Percentiles rank a stretch among this genome's conserved stretches.
These are phyloP conservation scores for Penicillium subrubescens DNA, from an alignment of 495 filamentous ascomycete genomes.

Conservation along the genomic window DNA sequence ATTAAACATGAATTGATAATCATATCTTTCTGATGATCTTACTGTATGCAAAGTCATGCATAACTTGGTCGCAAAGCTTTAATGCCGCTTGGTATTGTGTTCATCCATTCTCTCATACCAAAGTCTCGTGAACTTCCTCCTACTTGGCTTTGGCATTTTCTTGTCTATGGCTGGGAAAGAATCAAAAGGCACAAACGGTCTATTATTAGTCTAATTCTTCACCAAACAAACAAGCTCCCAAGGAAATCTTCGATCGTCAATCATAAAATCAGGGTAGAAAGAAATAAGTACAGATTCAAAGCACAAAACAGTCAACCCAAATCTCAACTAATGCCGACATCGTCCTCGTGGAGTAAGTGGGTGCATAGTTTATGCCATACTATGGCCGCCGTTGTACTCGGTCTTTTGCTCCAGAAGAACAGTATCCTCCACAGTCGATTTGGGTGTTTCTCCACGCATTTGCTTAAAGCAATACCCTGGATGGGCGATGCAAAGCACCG, in stretches of 20 bases:
- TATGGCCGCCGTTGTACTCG: not conserved
- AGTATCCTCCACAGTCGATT: not conserved
- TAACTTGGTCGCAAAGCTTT: not conserved
- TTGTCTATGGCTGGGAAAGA: no score
- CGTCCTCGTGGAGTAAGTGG: no score
- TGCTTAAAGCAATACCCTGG: not conserved
- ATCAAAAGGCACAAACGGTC: not conserved
- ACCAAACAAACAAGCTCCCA: not conserved
- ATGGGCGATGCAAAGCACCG: not conserved
- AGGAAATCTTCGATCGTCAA: not conserved
- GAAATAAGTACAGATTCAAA: not conserved
- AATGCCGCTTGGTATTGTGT: no score
- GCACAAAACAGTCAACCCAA: not conserved
- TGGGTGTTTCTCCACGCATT: not conserved
- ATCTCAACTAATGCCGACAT: no score
- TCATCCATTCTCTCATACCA: no score
- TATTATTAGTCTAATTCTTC: not conserved
- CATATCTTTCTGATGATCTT: no score
- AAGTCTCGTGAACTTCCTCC: no score
- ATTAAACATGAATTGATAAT: not conserved
- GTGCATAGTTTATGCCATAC: slow-evolving; percentile 1
- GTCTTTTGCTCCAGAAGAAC: not conserved
- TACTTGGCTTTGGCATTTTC: no score
- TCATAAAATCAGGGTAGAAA: not conserved
- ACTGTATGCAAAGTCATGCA: not conserved